Percentiles rank a stretch among this genome's conserved stretches.
Conservation (phyloP, 163 green algal genomes). For the Chlamydomonas reinhardtii region DNA sequence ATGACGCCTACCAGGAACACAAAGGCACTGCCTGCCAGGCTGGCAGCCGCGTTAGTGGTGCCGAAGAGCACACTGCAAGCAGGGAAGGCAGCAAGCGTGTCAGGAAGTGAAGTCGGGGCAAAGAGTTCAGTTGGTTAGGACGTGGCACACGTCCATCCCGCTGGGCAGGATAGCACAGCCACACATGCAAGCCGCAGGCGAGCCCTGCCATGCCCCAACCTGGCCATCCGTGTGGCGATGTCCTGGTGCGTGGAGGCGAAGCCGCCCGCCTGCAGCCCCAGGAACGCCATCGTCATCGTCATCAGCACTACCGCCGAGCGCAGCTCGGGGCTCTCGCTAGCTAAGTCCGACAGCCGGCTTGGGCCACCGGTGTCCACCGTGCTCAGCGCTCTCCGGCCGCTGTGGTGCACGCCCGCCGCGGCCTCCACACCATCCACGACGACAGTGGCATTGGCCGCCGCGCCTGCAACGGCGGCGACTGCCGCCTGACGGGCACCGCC, state of each 20-base stretch:
- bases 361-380: background rate
- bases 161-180: no score
- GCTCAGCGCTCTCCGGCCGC: no score
- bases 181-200: no score
- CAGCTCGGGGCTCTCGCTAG: background rate
- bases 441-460: background rate
- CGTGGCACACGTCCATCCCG: no score
- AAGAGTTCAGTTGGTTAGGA: no score
- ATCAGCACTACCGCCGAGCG: slow-evolving; percentile 33
- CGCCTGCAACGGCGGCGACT: no score
- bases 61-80: slow-evolving; percentile 45
- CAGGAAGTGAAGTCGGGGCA: no score
- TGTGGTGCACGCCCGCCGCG: background rate
- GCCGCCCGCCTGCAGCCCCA: slow-evolving; percentile 51
- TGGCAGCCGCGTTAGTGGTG: slow-evolving; percentile 54
- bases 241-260: slow-evolving; percentile 59
- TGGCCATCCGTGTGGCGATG: slow-evolving; percentile 51
- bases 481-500: background rate
- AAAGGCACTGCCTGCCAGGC: slow-evolving; percentile 47
- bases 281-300: slow-evolving; percentile 41
- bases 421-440: background rate
- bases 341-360: no score
- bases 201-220: no score
- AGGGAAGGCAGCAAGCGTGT: no score
- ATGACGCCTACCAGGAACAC: slow-evolving; percentile 53